Percentiles rank a stretch among this genome's conserved stretches.
phyloP scores from a whole-genome alignment of 2,329 filamentous ascomycete genomes.

The Arthroderma sp. region DNA sequence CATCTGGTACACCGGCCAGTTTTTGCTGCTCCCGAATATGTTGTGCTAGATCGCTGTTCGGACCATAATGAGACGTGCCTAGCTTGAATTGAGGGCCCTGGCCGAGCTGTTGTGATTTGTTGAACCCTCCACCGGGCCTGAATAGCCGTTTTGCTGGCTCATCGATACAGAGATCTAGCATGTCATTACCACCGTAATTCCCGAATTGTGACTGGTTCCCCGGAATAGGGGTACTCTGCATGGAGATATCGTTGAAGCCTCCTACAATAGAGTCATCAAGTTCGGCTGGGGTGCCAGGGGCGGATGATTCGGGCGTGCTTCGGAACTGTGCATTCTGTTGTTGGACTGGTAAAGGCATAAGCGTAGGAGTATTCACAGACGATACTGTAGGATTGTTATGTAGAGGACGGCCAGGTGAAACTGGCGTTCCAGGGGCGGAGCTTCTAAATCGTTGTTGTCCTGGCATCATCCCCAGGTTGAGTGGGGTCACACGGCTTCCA shows the following conservation, averaged over 20 bases:
- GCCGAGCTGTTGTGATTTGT: constrained; percentile 47
- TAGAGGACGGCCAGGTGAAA: constrained; percentile 52
- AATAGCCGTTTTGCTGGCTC: constrained; percentile 90
- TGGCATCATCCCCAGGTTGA: constrained; percentile 68
- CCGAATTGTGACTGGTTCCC: constrained; percentile 27
- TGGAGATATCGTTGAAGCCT: constrained; percentile 48
- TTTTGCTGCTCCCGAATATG: constrained; percentile 52
- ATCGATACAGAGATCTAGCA: constrained; percentile 60
- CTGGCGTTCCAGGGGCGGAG: constrained; percentile 76
- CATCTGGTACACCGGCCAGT: constrained; percentile 42
- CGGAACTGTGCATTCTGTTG: constrained; percentile 43
- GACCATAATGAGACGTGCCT: constrained; percentile 60
- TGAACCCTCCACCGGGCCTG: constrained; percentile 65
- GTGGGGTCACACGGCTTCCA: constrained; percentile 45
- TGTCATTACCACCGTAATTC: constrained; percentile 33
- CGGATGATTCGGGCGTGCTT: constrained; percentile 51
- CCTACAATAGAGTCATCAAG: constrained; percentile 61
- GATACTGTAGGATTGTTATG: constrained; percentile 94
- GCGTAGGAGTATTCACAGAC: constrained; percentile 86
- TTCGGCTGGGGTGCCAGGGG: constrained; percentile 57
- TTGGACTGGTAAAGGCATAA: constrained; percentile 61
- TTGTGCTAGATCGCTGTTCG: constrained; percentile 61
- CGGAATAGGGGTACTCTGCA: constrained; percentile 33
- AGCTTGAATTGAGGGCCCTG: constrained; percentile 62
- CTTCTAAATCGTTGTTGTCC: constrained; percentile 66